A percentile compares a stretch with the other conserved stretches of the same genome.
phyloP scores from a whole-genome alignment of 2,329 filamentous ascomycete genomes.

The Clarireedia paspali region DNA sequence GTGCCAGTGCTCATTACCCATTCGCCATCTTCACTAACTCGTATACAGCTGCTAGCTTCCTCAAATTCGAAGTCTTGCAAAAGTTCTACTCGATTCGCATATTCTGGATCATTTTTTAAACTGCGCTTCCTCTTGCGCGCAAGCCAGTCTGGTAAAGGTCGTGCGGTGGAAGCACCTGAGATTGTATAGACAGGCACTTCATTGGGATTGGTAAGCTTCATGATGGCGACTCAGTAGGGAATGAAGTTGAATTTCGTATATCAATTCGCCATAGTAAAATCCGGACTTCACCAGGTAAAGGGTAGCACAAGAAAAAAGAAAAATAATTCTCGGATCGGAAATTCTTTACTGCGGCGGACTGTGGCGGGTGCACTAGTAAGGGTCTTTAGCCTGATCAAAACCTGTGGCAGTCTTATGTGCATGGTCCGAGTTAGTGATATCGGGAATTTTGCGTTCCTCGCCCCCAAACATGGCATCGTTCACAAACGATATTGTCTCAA shows the following conservation, averaged over 20 bases:
- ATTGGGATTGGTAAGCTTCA: constrained; percentile 79
- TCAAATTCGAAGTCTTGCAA: constrained; percentile 98
- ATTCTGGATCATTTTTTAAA: constrained; percentile 86
- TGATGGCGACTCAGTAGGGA: constrained; percentile 30
- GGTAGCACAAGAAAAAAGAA: background rate
- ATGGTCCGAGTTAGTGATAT: background rate
- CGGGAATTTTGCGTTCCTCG: background rate
- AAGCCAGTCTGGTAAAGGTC: constrained; percentile 92
- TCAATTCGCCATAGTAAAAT: background rate
- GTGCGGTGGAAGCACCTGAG: constrained; percentile 78
- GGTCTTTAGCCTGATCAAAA: no score
- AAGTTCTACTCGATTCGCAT: constrained; percentile 86
- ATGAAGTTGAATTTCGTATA: background rate
- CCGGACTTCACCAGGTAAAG: background rate
- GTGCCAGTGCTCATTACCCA: constrained; percentile 94
- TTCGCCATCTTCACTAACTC: constrained; percentile 88
- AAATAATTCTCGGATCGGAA: background rate
- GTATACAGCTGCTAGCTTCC: constrained; percentile 84
- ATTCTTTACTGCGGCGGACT: background rate
- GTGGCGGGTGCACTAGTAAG: background rate
- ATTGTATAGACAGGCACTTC: constrained; percentile 90
- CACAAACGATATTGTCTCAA: background rate
- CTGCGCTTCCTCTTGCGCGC: constrained; percentile 82
- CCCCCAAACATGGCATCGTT: background rate
- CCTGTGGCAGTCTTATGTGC: no score